Percentiles rank a stretch among this genome's conserved stretches.
Conservation (phyloP, 2,329 filamentous ascomycete genomes). For the Talaromyces sp. region DNA sequence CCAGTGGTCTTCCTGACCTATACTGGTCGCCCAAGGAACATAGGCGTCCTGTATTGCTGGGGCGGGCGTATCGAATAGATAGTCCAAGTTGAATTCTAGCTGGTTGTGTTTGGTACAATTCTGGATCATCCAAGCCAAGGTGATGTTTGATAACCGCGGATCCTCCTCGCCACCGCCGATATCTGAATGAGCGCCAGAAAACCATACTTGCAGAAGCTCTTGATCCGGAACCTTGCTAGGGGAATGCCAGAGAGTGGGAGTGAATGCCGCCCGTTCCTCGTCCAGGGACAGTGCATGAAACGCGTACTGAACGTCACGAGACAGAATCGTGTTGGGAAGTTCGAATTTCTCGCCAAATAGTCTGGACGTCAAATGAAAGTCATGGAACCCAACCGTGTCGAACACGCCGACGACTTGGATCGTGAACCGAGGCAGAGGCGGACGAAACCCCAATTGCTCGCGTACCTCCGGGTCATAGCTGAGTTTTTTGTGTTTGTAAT, state of each 20-base stretch:
- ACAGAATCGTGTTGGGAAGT: slow-evolving; percentile 37
- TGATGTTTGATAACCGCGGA: slow-evolving; percentile 42
- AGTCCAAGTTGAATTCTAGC: slow-evolving; percentile 17
- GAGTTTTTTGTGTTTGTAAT: slow-evolving; percentile 17
- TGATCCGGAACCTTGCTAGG: slow-evolving; percentile 34
- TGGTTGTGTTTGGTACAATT: slow-evolving; percentile 29
- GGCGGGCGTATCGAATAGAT: slow-evolving; percentile 16
- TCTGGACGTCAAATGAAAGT: slow-evolving; percentile 12
- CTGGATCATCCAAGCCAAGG: slow-evolving; percentile 54
- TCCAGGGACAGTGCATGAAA: slow-evolving; percentile 43
- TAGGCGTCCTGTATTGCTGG: not conserved
- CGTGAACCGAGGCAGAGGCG: slow-evolving; percentile 14
- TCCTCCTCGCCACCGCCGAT: slow-evolving; percentile 43
- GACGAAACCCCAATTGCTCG: slow-evolving; percentile 13
- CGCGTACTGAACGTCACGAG: slow-evolving; percentile 35
- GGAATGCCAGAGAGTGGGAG: slow-evolving; percentile 40
- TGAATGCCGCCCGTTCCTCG: slow-evolving; percentile 36
- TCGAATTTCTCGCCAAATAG: slow-evolving; percentile 18
- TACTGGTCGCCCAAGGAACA: slow-evolving; percentile 15
- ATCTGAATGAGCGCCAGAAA: slow-evolving; percentile 42
- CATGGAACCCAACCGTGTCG: slow-evolving; percentile 37
- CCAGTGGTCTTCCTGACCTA: slow-evolving; percentile 7
- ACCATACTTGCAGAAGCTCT: slow-evolving; percentile 44
- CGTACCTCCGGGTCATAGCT: slow-evolving; percentile 7
- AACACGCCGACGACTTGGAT: slow-evolving; percentile 42